Evolutionary conservation across 352 stramenopile genomes (phyloP).

Genomic region (Globisporangium spinosum): DNA sequence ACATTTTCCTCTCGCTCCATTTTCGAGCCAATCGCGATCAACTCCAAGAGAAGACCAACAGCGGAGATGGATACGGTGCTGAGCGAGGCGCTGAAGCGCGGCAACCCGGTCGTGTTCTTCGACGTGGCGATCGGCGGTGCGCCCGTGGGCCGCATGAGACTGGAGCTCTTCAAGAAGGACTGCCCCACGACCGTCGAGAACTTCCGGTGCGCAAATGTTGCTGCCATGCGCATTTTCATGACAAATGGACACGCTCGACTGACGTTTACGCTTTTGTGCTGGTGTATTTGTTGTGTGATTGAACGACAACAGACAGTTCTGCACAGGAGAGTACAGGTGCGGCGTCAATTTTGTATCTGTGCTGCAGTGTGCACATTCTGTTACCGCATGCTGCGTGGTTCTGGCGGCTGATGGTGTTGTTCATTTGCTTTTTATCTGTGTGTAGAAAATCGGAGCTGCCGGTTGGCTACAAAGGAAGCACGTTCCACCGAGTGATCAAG

Average conservation of each 20-base stretch:
- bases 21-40: background rate
- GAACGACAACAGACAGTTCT: conserved; percentile 85
- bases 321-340: conserved; percentile 94
- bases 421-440: background rate
- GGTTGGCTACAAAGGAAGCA: conserved; percentile 86
- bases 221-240: background rate
- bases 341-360: conserved; percentile 23
- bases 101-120: conserved; percentile 96
- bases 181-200: conserved; percentile 97
- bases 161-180: conserved; percentile 96
- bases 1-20: background rate
- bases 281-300: conserved; percentile 10
- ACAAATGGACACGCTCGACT: background rate
- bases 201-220: conserved; percentile 61
- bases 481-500: conserved; percentile 90
- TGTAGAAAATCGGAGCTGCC: conserved; percentile 74
- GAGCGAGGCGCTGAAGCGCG: conserved; percentile 89
- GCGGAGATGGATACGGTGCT: conserved; percentile 81
- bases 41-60: conserved; percentile 1
- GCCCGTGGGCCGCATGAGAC: conserved; percentile 88
- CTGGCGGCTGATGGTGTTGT: background rate
- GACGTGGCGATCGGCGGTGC: conserved; percentile 89
- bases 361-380: background rate
- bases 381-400: background rate
- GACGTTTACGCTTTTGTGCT: background rate